phyloP scores from a whole-genome alignment of 164 flowering plant genomes.

The Nymphaea thermarum region DNA sequence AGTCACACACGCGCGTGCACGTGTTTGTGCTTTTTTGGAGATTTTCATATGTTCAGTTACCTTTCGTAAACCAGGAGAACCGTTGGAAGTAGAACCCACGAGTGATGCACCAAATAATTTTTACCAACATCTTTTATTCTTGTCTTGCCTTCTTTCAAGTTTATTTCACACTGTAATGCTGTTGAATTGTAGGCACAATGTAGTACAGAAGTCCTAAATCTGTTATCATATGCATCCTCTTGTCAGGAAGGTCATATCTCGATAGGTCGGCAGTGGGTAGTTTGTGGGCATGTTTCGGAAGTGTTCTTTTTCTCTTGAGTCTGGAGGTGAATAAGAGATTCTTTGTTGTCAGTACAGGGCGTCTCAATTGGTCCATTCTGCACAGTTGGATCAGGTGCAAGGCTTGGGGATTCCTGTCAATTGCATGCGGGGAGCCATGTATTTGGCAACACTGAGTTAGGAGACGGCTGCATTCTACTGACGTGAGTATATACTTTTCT shows the following conservation, averaged over 20 bases:
- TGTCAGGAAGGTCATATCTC: not conserved
- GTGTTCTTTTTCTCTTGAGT: not conserved
- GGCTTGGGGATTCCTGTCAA: conserved; percentile 63
- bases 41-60: too few species aligned
- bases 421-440: conserved; percentile 74
- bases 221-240: not conserved
- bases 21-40: too few species aligned
- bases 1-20: too few species aligned
- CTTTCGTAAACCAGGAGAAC: too few species aligned
- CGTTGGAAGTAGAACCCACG: too few species aligned
- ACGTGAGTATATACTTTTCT: conserved; percentile 39
- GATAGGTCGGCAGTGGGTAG: not conserved
- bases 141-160: too few species aligned
- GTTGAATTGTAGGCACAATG: not conserved
- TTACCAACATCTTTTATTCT: too few species aligned
- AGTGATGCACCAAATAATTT: too few species aligned
- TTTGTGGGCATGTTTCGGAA: not conserved
- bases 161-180: too few species aligned
- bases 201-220: not conserved
- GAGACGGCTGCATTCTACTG: conserved; percentile 55
- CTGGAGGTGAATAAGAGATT: not conserved
- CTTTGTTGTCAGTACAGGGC: conserved; percentile 30
- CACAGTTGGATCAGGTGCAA: conserved; percentile 58
- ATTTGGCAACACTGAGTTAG: conserved; percentile 76
- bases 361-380: conserved; percentile 86